These are phyloP conservation scores for Solanum arcanum DNA, from an alignment of 257 asterid genomes.

Conservation along the genomic window DNA sequence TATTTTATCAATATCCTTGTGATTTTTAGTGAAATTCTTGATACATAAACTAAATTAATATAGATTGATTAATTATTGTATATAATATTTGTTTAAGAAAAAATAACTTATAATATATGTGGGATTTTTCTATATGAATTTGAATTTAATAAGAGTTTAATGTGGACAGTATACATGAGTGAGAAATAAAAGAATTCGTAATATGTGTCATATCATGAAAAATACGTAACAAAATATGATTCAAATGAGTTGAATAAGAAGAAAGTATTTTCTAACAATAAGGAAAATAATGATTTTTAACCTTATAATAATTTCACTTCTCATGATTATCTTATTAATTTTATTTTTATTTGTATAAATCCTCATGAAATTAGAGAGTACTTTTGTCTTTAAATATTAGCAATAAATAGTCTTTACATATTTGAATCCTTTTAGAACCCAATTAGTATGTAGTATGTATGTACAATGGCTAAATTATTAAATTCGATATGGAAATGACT, in stretches of 20 bases:
- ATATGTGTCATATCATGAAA: background rate
- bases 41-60: background rate
- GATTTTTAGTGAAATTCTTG: background rate
- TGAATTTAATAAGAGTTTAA: too few relatives aligned
- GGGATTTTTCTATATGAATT: accelerated
- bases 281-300: background rate
- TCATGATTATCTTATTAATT: background rate
- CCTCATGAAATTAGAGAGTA: background rate
- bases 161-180: accelerated
- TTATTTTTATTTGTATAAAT: background rate
- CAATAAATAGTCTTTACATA: background rate
- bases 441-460: background rate
- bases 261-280: background rate
- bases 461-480: background rate
- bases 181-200: background rate
- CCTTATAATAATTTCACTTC: background rate
- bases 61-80: background rate
- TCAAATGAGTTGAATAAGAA: background rate
- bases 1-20: background rate
- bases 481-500: background rate
- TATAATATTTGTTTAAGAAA: background rate
- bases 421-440: background rate
- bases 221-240: background rate
- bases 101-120: background rate
- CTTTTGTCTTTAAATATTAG: background rate